Conservation (phyloP, 176 grass and related monocot species). For the Rhynchospora breviuscula region DNA sequence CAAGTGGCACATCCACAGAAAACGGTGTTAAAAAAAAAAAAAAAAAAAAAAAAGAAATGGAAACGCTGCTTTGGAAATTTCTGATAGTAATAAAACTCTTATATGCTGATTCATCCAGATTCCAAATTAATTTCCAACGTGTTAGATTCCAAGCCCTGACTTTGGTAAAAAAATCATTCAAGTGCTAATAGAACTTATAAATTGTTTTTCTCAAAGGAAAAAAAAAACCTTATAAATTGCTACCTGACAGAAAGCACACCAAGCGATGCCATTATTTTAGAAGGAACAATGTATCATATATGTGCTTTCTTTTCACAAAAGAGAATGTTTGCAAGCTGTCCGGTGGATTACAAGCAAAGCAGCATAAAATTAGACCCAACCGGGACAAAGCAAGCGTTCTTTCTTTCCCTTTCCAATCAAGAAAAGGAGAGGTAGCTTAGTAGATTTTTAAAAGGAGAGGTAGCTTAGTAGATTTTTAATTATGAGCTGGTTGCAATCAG, state of each 20-base stretch:
- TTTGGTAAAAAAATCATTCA: not conserved
- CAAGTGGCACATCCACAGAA: not conserved
- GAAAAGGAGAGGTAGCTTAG: not conserved
- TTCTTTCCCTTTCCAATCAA: conserved; percentile 6
- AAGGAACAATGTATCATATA: not conserved
- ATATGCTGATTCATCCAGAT: not conserved
- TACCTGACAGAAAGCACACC: not conserved
- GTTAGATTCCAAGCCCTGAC: not conserved
- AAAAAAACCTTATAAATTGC: not conserved
- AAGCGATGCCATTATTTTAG: not conserved
- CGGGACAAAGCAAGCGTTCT: not conserved
- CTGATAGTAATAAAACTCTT: too few species aligned
- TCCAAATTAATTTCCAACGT: not conserved
- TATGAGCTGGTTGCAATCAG: not conserved
- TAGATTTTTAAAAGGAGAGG: not conserved
- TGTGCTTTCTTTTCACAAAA: not conserved
- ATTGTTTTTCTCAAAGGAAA: too few species aligned
- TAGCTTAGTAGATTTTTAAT: conserved; percentile 3
- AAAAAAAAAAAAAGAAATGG: too few species aligned
- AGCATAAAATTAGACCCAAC: not conserved
- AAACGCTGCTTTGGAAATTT: not conserved
- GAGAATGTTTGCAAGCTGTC: not conserved
- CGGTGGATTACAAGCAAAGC: not conserved
- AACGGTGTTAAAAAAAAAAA: too few species aligned
- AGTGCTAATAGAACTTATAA: not conserved